Conservation (phyloP, 2,329 filamentous ascomycete genomes). For the Zasmidium cellare region DNA sequence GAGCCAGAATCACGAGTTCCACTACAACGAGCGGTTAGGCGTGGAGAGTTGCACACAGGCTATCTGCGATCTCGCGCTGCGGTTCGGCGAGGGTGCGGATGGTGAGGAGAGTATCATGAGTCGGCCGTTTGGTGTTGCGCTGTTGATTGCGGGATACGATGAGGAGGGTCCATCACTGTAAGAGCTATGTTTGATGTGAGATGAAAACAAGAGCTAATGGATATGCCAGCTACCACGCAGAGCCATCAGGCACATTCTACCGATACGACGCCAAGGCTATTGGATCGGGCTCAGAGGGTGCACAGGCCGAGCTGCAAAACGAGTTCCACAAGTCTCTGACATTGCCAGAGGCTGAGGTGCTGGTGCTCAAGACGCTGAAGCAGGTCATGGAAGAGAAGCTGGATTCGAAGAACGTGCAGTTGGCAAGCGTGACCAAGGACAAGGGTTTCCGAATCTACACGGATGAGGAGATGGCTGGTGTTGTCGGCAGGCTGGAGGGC, state of each 20-base stretch:
- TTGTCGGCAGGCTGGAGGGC: slow-evolving; percentile 74
- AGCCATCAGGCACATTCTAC: slow-evolving; percentile 98
- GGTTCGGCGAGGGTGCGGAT: slow-evolving; percentile 89
- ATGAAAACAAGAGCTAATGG: slow-evolving; percentile 1
- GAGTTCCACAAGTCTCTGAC: slow-evolving; percentile 99
- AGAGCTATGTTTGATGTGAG: slow-evolving; percentile 28
- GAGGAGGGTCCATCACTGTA: slow-evolving; percentile 92
- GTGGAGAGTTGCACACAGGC: slow-evolving; percentile 98
- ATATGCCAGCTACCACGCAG: slow-evolving; percentile 78
- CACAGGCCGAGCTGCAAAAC: slow-evolving; percentile 96
- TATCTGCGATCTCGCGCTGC: slow-evolving; percentile 93
- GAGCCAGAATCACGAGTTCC: slow-evolving; percentile 94
- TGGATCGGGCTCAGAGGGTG: slow-evolving; percentile 93
- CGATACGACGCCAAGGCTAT: slow-evolving; percentile 99
- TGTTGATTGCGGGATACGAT: slow-evolving; percentile 95
- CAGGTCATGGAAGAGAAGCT: slow-evolving; percentile 99
- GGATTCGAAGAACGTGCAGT: slow-evolving; percentile 96
- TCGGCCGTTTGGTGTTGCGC: slow-evolving; percentile 90
- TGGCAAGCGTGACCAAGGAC: slow-evolving; percentile 96
- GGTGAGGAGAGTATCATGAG: slow-evolving; percentile 89
- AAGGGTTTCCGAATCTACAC: slow-evolving; percentile 98
- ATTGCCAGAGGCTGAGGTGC: slow-evolving; percentile 85
- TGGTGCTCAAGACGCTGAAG: slow-evolving; percentile 96
- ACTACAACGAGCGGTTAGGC: slow-evolving; percentile 92
- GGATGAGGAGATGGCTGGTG: slow-evolving; percentile 93